Conservation (phyloP, 768 basidiomycete species). For the Rhodotorula babjevae region DNA sequence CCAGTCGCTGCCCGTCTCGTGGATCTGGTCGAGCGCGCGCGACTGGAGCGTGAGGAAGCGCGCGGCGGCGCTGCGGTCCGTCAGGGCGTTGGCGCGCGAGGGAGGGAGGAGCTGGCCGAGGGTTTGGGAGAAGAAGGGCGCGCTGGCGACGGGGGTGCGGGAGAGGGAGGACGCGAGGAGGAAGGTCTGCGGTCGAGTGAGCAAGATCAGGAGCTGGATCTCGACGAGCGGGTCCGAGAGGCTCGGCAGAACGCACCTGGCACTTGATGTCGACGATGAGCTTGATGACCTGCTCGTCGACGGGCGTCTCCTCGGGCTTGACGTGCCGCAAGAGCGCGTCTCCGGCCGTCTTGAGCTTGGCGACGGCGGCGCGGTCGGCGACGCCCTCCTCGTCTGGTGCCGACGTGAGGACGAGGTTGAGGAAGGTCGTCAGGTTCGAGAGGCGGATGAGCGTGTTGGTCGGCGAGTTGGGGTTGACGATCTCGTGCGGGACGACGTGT, state of each 20-base stretch:
- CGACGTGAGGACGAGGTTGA: slow-evolving; percentile 11
- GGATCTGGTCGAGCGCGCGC: not conserved
- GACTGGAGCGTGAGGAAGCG: not conserved
- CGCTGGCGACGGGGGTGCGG: not conserved
- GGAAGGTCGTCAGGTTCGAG: slow-evolving; percentile 9
- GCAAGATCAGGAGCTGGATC: too few species aligned
- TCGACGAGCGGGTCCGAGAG: too few species aligned
- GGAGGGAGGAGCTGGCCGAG: not conserved
- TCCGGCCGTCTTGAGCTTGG: not conserved
- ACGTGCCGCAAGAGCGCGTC: slow-evolving; percentile 1
- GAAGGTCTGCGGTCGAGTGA: slow-evolving; percentile 2
- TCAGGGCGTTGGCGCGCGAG: not conserved
- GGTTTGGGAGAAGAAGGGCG: not conserved
- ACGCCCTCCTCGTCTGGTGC: slow-evolving; percentile 1
- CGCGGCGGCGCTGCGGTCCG: not conserved
- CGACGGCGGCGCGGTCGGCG: not conserved
- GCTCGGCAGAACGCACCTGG: slow-evolving; percentile 4
- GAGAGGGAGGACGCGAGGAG: not conserved
- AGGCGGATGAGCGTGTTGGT: not conserved
- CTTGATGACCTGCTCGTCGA: not conserved
- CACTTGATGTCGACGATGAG: slow-evolving; percentile 14
- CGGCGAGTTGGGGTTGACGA: not conserved
- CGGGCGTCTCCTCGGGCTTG: not conserved
- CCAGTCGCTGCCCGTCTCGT: not conserved
- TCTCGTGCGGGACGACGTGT: not conserved